Evolutionary conservation across 2,329 filamentous ascomycete species (phyloP).

Genomic region (Orbilia oligospora): DNA sequence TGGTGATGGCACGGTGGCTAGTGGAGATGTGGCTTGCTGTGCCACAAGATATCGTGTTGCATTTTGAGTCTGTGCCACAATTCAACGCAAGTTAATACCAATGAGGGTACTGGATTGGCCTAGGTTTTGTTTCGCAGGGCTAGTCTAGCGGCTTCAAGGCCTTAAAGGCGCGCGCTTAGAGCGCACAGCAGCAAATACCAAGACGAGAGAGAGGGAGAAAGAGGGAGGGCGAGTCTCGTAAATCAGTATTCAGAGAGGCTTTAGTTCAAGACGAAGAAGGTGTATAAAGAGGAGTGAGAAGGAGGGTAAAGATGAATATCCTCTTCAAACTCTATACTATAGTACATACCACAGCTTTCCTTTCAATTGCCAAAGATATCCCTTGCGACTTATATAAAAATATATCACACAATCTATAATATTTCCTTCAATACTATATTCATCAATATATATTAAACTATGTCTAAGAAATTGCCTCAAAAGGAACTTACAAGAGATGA

Average conservation of each 20-base stretch:
- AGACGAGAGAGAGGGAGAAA: background rate
- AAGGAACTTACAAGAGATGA: constrained; percentile 1
- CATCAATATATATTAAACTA: too few relatives aligned
- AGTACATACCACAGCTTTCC: too few relatives aligned
- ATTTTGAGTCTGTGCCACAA: background rate
- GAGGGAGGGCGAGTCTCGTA: background rate
- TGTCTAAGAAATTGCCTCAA: too few relatives aligned
- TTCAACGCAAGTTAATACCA: background rate
- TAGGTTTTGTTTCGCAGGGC: background rate
- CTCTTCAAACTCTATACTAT: too few relatives aligned
- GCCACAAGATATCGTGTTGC: background rate
- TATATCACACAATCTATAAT: too few relatives aligned
- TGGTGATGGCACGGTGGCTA: background rate
- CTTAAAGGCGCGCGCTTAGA: background rate
- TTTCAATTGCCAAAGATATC: too few relatives aligned
- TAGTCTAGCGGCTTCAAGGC: background rate
- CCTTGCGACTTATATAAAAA: too few relatives aligned
- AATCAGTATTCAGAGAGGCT: background rate
- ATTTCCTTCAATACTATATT: too few relatives aligned
- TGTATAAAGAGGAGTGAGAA: background rate
- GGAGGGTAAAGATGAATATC: too few relatives aligned
- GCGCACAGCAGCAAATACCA: background rate
- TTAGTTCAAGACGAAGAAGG: background rate
- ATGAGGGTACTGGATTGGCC: background rate
- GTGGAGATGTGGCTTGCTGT: background rate